Evolutionary conservation across 2,329 filamentous ascomycete species (phyloP).

Genomic region (Aspergillus sp.): DNA sequence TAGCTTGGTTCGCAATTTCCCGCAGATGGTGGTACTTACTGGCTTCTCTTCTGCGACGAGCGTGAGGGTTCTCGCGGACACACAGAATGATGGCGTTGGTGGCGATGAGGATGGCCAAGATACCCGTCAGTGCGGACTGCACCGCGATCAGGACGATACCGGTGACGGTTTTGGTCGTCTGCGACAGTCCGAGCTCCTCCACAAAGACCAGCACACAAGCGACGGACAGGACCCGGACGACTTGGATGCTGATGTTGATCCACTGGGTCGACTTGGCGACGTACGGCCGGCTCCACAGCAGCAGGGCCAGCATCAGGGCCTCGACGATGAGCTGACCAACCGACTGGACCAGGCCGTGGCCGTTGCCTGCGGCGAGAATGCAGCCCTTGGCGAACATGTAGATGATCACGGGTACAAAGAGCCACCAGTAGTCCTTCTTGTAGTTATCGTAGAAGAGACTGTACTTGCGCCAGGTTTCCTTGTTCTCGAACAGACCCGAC

Average conservation of each 20-base stretch:
- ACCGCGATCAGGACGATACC: conserved; percentile 92
- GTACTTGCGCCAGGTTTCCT: conserved; percentile 91
- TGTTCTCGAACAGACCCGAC: conserved; percentile 77
- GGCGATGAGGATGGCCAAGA: conserved; percentile 81
- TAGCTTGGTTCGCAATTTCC: not conserved
- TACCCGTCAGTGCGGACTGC: conserved; percentile 77
- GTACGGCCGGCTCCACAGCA: conserved; percentile 84
- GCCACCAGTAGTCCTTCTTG: conserved; percentile 94
- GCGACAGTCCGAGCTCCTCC: conserved; percentile 81
- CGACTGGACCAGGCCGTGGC: conserved; percentile 79
- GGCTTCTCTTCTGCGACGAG: conserved; percentile 81
- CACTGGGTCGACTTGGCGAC: conserved; percentile 83
- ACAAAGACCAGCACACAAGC: conserved; percentile 90
- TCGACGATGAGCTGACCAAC: conserved; percentile 80
- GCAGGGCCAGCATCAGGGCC: conserved; percentile 70
- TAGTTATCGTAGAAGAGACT: conserved; percentile 96
- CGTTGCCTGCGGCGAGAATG: conserved; percentile 80
- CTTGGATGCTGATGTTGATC: conserved; percentile 90
- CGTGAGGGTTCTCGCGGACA: conserved; percentile 86
- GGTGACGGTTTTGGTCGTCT: conserved; percentile 91
- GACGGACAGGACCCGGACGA: conserved; percentile 84
- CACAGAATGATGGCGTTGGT: conserved; percentile 84
- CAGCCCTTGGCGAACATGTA: conserved; percentile 91
- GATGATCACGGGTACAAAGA: conserved; percentile 83
- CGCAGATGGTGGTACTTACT: conserved; percentile 58